Evolutionary conservation across 345 rosid species (phyloP), one percentile per base, ranked within the genome.

Genomic region (Camelina hispida): DNA sequence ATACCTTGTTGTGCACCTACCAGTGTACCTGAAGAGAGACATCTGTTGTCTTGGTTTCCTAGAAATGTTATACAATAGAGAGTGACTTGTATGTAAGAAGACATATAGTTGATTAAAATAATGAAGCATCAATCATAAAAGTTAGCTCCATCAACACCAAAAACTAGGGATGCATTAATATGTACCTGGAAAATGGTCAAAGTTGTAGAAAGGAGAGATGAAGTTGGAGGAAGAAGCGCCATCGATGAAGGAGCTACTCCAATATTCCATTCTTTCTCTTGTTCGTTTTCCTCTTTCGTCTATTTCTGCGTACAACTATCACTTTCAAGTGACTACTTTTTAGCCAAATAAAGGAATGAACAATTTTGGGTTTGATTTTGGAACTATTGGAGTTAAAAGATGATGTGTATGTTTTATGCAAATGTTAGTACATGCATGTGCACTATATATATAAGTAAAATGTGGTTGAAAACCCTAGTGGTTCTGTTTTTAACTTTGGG

Each of bases 101-200:
- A 16, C 25, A 32, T 34, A 10, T 8, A 4, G 40, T 30, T 43
- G 43, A 50, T 54, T 52, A 11, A 11, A 25, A 73, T 55, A 32
- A 15, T 32, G 25, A 55, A 22, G 57, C 51, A 37, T 60, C 23
- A 35, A 71, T 35, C 51, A 82, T 7, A 62, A 12, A 11, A 20
- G 15, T 10, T 48, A 60, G 40, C 25, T 57, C 13, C 25, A 9
- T 15, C 9, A 25, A 46, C n/a, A 72, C 25, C 23, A 65, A 34
- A 20, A 17, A 35, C n/a, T 12, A 43, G 0, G 2, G 53, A 62
- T 60, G 48, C 50, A 23, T n/a, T n/a, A n/a, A n/a, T 16, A 40
- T 35, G 17, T 77, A 44, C 93, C 94, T 86, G 53, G 71, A 16
- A 53, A 57, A 1, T 28, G 57, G 71, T 57, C 28, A 59, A 42